Conservation (phyloP, 495 filamentous ascomycete genomes). For the Podospora sp. region DNA sequence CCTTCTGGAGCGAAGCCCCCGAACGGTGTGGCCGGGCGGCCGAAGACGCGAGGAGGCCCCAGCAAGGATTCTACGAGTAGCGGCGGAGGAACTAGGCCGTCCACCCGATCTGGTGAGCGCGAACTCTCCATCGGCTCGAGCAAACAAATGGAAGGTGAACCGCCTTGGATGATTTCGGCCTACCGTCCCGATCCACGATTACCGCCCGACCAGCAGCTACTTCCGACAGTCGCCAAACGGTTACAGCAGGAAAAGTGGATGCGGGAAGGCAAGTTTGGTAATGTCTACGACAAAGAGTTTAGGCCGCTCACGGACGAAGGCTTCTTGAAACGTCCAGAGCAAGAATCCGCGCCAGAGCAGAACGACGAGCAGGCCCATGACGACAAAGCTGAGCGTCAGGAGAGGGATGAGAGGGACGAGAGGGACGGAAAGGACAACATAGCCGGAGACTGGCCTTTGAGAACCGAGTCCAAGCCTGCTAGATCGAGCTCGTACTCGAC, state of each 20-base stretch:
- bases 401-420: constrained; percentile 12
- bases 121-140: constrained; percentile 45
- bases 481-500: constrained; percentile 58
- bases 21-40: constrained; percentile 52
- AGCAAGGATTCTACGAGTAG: constrained; percentile 57
- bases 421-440: constrained; percentile 26
- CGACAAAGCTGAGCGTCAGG: constrained; percentile 38
- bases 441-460: constrained; percentile 49
- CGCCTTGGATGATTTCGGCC: constrained; percentile 92
- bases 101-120: constrained; percentile 55
- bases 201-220: constrained; percentile 91
- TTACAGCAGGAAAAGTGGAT: constrained; percentile 96
- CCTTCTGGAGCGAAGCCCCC: constrained; percentile 42
- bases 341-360: constrained; percentile 28
- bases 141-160: constrained; percentile 88
- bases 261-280: constrained; percentile 80
- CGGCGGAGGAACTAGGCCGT: constrained; percentile 51
- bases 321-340: constrained; percentile 51
- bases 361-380: constrained; percentile 36
- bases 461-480: constrained; percentile 47
- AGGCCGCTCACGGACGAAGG: constrained; percentile 67
- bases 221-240: constrained; percentile 89
- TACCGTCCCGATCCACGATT: constrained; percentile 95
- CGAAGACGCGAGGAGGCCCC: constrained; percentile 62
- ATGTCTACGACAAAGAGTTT: constrained; percentile 80